Evolutionary conservation across 2,329 filamentous ascomycete genomes (phyloP), one percentile per base, ranked within the genome.

Genomic region (Xylariaceae sp.): DNA sequence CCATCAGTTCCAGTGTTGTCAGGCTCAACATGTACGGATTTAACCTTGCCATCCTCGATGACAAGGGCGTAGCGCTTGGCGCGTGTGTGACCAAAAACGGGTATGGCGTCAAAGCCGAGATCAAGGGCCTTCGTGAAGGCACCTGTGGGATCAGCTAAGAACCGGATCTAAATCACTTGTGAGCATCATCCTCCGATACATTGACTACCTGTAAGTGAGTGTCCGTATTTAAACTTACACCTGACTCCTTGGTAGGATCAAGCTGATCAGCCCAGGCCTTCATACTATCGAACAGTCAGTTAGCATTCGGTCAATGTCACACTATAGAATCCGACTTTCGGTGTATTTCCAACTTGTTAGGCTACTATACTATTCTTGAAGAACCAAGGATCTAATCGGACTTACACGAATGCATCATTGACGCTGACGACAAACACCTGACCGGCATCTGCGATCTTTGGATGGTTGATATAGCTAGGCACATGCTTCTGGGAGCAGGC

Each of bases 361-460:
- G 28, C 28, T 31, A 31, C 28, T 12, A 31, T 31, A 12, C 28
- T 31, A 31, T 31, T n/a, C n/a, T n/a, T 4, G 17, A 14, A 16
- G 21, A 31, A 34, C 6, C 8, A 6, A 31, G 17, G 8, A 21
- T n/a, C 8, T 11, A 23, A 7, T 3, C 19, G 17, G 7, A 67
- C 90, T 76, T 81, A 96, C 90, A 96, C 93, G 73, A 97, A 97
- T 17, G 92, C 86, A 73, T 98, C 94, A 73, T 98, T 98, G 72
- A 97, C 93, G 14, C 90, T 87, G 54, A 98, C 87, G 36, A 98
- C 91, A 70, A 96, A 96, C 41, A 96, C 90, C 69, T 89, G 82
- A 45, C 92, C 93, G 26, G 90, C 91, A 59, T 88, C 81, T 78
- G 90, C 90, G 67, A 96, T 82, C 73, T 88, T 86, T 53, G 88